Evolutionary conservation across 768 basidiomycete genomes (phyloP), one percentile per base, ranked within the genome.

Genomic region (Russula brevipes): DNA sequence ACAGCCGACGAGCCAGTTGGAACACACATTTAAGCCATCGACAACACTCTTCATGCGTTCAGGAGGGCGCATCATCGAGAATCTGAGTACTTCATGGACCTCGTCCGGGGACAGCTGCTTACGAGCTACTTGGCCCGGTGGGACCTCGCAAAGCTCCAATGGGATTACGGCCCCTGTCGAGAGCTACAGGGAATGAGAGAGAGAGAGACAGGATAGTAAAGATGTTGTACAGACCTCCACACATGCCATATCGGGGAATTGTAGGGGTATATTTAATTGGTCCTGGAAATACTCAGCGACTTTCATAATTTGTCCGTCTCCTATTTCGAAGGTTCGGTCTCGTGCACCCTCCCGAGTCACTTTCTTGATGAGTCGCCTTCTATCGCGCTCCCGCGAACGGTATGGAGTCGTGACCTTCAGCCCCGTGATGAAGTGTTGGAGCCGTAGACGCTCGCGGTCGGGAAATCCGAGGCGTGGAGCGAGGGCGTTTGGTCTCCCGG

Each of bases 91-190:
- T 1, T 79, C 77, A 52, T 79, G 80, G 0, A 84, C 84, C 66
- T 84, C 82, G 46, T 88, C 85, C 0, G 82, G 77, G 0, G 87
- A 85, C 0, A 92, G 76, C 51, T 87, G 83, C 68, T 86, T 89
- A 42, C 83, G 79, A 78, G 86, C 83, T 24, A 89, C 81, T 68
- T 91, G 89, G 0, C 88, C 89, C 0, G 78, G 70, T 0, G 80
- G 77, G 4, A 91, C 85, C 0, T 69, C 72, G 69, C 89, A 91
- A 2, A 83, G 71, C 66, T 91, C 89, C 0, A 91, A 71, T 0
- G 89, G 89, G 3, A 88, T 76, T 39, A 85, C 68, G 0, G 88
- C 88, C 0, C 80, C 80, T 19, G 74, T 71, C 4, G 82, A 83
- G 11, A 88, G 79, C 88, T 90, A 16, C 7, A 33, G 35, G 55